Conservation (phyloP, 2,329 filamentous ascomycete genomes). For the Pseudogymnoascus sp. region DNA sequence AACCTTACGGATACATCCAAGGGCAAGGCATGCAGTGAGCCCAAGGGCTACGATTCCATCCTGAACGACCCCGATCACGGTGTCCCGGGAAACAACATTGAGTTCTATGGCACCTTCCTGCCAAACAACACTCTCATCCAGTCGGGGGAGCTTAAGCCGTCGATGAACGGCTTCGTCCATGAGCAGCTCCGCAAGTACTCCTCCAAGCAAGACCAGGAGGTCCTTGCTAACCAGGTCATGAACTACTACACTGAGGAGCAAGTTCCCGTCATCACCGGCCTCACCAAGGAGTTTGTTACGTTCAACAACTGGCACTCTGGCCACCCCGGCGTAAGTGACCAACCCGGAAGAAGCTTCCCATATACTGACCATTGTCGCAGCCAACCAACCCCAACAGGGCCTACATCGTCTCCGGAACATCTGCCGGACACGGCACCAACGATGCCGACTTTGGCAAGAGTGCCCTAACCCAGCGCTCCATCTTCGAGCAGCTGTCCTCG, state of each 20-base stretch:
- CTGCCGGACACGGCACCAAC: constrained; percentile 26
- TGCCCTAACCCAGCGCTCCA: constrained; percentile 25
- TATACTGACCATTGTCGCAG: constrained; percentile 19
- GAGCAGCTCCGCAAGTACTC: constrained; percentile 33
- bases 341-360: background rate
- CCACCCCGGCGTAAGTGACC: constrained; percentile 32
- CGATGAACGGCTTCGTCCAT: constrained; percentile 33
- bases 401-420: constrained; percentile 26
- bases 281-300: constrained; percentile 34
- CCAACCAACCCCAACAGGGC: constrained; percentile 37
- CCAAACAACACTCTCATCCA: constrained; percentile 32
- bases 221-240: constrained; percentile 32
- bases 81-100: constrained; percentile 35
- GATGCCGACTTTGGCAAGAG: constrained; percentile 23
- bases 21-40: constrained; percentile 26
- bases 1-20: constrained; percentile 28
- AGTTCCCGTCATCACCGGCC: constrained; percentile 33
- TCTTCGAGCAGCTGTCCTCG: constrained; percentile 33
- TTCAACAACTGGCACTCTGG: constrained; percentile 39
- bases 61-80: constrained; percentile 35
- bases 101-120: constrained; percentile 35
- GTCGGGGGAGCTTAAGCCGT: constrained; percentile 24
- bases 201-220: constrained; percentile 25
- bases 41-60: constrained; percentile 34
- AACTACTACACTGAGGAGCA: constrained; percentile 37